phyloP scores from a whole-genome alignment of 345 rosid genomes.

The Rhizophora apiculata region DNA sequence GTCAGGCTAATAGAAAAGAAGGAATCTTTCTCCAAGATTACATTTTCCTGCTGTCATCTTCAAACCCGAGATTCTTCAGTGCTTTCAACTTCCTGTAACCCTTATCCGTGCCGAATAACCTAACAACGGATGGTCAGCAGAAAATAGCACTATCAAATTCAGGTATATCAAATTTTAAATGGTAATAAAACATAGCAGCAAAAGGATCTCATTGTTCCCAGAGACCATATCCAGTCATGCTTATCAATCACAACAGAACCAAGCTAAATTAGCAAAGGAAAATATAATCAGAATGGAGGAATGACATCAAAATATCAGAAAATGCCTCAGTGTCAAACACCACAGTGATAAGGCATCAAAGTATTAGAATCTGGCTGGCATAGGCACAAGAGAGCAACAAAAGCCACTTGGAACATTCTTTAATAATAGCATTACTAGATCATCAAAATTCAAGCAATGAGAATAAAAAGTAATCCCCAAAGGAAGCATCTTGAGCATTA shows the following conservation, averaged over 20 bases:
- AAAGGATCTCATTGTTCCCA: background rate
- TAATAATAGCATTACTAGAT: too few relatives aligned
- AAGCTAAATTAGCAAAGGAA: background rate
- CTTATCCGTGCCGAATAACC: constrained; percentile 93
- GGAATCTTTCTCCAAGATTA: constrained; percentile 12
- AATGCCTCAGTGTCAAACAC: too few relatives aligned
- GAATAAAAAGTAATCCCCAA: too few relatives aligned
- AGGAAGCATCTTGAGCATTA: too few relatives aligned
- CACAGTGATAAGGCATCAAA: too few relatives aligned
- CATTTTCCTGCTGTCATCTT: constrained; percentile 29
- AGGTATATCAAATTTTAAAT: background rate
- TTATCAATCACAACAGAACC: background rate
- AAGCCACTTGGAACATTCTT: too few relatives aligned
- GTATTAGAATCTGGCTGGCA: too few relatives aligned
- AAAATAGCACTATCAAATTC: background rate
- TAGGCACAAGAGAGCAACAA: too few relatives aligned
- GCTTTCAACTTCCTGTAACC: constrained; percentile 89
- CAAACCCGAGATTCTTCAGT: constrained; percentile 42
- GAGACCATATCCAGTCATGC: background rate
- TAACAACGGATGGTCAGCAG: constrained; percentile 21
- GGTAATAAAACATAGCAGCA: background rate
- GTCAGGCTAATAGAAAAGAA: constrained; percentile 25
- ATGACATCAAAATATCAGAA: too few relatives aligned
- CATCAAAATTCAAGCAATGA: too few relatives aligned
- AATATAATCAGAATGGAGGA: constrained; percentile 2